Percentiles rank a stretch among this genome's conserved stretches.
Conservation (phyloP, 2,329 filamentous ascomycete species). For the Diaporthe citri region DNA sequence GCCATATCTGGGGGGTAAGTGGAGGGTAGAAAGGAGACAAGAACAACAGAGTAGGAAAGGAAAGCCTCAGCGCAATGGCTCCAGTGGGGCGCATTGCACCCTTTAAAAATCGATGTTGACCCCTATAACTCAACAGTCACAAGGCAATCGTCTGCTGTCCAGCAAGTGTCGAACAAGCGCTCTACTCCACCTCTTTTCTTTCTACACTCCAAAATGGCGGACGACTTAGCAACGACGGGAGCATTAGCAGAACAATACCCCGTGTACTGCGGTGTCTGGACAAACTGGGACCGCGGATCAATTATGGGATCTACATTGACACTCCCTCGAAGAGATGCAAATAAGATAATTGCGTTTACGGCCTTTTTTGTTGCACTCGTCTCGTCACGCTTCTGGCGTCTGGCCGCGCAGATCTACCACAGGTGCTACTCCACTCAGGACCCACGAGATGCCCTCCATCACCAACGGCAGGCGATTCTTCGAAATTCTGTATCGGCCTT, state of each 20-base stretch:
- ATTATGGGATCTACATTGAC: constrained; percentile 50
- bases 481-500: not conserved
- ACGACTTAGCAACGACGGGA: not conserved
- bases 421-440: constrained; percentile 38
- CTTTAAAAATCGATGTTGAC: not conserved
- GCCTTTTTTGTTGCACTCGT: constrained; percentile 49
- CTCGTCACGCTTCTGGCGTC: constrained; percentile 43
- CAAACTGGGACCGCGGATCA: constrained; percentile 48
- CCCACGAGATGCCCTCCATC: constrained; percentile 44
- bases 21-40: no score
- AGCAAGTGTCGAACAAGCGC: not conserved
- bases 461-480: constrained; percentile 44
- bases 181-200: not conserved
- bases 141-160: not conserved
- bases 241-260: not conserved
- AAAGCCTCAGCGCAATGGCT: not conserved
- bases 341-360: constrained; percentile 50
- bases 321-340: constrained; percentile 45
- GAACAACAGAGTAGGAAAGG: no score
- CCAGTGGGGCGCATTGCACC: not conserved
- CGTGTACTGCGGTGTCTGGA: constrained; percentile 49
- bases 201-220: not conserved
- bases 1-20: no score
- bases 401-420: constrained; percentile 43
- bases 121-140: not conserved